Percentiles rank a stretch among this genome's conserved stretches.
Evolutionary conservation across 2,329 filamentous ascomycete species (phyloP).

Genomic region (Phoma sp.): DNA sequence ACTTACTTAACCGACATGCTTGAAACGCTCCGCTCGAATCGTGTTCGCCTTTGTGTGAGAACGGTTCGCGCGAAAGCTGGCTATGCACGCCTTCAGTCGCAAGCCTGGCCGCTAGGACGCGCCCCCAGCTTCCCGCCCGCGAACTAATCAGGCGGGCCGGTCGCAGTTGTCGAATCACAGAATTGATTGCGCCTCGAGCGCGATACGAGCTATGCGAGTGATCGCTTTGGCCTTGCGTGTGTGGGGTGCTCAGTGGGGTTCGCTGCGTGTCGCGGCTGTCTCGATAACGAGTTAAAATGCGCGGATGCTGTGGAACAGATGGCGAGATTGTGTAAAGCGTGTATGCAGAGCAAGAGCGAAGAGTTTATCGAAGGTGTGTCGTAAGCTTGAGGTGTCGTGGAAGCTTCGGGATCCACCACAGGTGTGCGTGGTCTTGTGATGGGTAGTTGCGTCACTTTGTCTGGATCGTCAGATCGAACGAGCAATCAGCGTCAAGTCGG

Average conservation of each 20-base stretch:
- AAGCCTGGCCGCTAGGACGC: conserved; percentile 8
- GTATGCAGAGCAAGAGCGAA: background rate
- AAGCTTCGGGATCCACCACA: background rate
- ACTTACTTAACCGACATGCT: conserved; percentile 51
- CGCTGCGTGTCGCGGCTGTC: conserved; percentile 26
- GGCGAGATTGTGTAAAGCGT: background rate
- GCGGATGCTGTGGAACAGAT: conserved; percentile 3
- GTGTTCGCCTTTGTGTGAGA: conserved; percentile 29
- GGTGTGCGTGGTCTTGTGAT: conserved; percentile 12
- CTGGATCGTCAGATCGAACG: background rate
- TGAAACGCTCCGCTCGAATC: conserved; percentile 24
- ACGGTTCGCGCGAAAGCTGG: conserved; percentile 25
- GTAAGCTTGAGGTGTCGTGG: too few relatives aligned
- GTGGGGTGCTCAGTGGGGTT: conserved; percentile 16
- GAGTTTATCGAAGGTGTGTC: too few relatives aligned
- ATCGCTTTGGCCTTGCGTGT: conserved; percentile 25
- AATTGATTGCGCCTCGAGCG: conserved; percentile 22
- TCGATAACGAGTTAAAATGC: background rate
- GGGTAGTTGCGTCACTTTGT: conserved; percentile 14
- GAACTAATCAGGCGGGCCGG: conserved; percentile 25
- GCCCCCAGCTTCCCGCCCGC: conserved; percentile 18
- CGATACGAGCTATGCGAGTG: conserved; percentile 27
- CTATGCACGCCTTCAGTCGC: conserved; percentile 29
- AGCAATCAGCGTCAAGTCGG: background rate
- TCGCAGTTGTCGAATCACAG: conserved; percentile 29